Conservation (phyloP, 2,329 filamentous ascomycete genomes). For the Paraconiothyrium brasiliense region DNA sequence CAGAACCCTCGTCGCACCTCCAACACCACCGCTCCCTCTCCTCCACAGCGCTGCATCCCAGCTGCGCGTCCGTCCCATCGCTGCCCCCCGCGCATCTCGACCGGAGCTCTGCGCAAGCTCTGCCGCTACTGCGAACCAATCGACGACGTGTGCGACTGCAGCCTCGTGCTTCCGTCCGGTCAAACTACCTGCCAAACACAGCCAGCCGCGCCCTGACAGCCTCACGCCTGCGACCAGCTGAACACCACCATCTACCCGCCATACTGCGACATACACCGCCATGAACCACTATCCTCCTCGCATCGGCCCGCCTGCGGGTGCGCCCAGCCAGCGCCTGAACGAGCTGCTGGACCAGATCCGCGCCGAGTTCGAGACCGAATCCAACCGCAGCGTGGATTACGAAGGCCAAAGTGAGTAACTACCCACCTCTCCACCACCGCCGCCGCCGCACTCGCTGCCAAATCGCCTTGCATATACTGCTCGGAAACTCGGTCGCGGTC, state of each 20-base stretch:
- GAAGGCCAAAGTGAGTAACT: conserved; percentile 89
- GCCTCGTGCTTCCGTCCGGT: conserved; percentile 19
- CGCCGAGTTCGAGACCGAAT: conserved; percentile 87
- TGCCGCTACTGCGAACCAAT: background rate
- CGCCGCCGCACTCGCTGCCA: background rate
- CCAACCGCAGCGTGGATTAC: conserved; percentile 82
- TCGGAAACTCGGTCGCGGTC: background rate
- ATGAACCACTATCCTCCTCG: conserved; percentile 82
- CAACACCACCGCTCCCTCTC: background rate
- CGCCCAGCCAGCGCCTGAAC: conserved; percentile 78
- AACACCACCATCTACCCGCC: conserved; percentile 8
- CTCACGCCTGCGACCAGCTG: conserved; percentile 16
- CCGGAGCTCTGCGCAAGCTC: conserved; percentile 10
- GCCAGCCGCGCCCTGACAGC: background rate
- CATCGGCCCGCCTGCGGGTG: conserved; percentile 68
- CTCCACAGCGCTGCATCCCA: conserved; percentile 8
- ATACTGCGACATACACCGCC: conserved; percentile 28
- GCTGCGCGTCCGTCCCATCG: conserved; percentile 11
- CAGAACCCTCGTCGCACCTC: conserved; percentile 7
- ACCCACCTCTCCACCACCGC: background rate
- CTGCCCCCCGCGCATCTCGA: background rate
- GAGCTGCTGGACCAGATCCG: conserved; percentile 93
- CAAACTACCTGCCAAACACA: conserved; percentile 14
- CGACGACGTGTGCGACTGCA: conserved; percentile 16
- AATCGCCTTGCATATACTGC: background rate